These are phyloP conservation scores for Diospyros kaki DNA, from an alignment of 148 eudicot species.

Conservation along the genomic window DNA sequence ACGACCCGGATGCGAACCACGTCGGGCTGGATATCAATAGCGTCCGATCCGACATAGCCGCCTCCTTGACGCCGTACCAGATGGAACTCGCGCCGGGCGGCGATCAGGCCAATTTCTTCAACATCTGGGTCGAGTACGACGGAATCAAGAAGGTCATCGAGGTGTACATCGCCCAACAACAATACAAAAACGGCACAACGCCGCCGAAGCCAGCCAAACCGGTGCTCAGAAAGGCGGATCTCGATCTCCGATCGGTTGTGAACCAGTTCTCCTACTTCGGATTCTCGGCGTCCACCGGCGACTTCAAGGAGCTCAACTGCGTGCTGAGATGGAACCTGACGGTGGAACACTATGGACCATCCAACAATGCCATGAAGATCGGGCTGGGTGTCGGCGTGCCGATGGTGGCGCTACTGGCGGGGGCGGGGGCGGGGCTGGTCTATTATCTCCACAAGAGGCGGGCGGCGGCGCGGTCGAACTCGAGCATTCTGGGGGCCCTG, in stretches of 20 bases:
- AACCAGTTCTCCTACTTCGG: conserved; percentile 63
- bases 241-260: conserved; percentile 48
- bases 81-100: conserved; percentile 38
- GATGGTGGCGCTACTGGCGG: conserved; percentile 16
- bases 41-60: conserved; percentile 35
- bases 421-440: conserved; percentile 15
- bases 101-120: conserved; percentile 32
- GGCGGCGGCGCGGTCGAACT: conserved; percentile 16
- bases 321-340: conserved; percentile 80
- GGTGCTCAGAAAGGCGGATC: conserved; percentile 20
- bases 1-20: conserved; percentile 77
- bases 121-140: conserved; percentile 72
- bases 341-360: conserved; percentile 27
- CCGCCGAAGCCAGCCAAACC: conserved; percentile 61
- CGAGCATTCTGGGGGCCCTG: conserved; percentile 54
- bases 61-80: conserved; percentile 22
- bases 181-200: background rate
- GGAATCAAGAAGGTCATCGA: conserved; percentile 38
- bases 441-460: conserved; percentile 19
- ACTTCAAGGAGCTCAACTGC: conserved; percentile 51
- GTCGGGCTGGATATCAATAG: conserved; percentile 57
- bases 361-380: background rate
- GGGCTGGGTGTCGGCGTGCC: conserved; percentile 22
- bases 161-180: conserved; percentile 43
- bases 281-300: conserved; percentile 76